phyloP scores from a whole-genome alignment of 306 rosid genomes.

The Trifolium dubium region DNA sequence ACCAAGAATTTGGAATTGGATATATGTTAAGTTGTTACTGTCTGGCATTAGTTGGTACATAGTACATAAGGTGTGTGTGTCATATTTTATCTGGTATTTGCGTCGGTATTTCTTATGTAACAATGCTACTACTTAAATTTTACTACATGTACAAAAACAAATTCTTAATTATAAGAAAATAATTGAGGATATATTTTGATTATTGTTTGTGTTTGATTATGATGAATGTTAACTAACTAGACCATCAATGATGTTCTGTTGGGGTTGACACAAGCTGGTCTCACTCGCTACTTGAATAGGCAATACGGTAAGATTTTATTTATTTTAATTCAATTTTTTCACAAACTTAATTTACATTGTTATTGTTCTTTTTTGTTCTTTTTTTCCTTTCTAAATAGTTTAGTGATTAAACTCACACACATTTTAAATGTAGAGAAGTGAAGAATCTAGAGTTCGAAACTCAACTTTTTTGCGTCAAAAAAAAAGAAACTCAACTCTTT shows the following conservation, averaged over 20 bases:
- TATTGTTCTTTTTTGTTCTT: background rate
- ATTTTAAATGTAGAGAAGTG: too few relatives aligned
- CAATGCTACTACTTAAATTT: background rate
- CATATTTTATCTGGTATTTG: too few relatives aligned
- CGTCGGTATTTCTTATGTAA: background rate
- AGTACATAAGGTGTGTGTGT: too few relatives aligned
- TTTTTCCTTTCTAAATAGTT: too few relatives aligned
- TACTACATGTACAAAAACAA: background rate
- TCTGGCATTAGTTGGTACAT: too few relatives aligned
- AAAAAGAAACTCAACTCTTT: too few relatives aligned
- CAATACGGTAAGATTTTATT: constrained; percentile 49
- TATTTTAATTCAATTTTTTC: background rate
- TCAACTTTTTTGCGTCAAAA: too few relatives aligned
- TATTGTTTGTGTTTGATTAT: background rate
- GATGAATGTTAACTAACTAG: constrained; percentile 41
- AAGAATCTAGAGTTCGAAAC: too few relatives aligned
- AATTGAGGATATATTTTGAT: background rate
- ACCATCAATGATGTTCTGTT: constrained; percentile 69
- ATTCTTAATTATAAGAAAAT: background rate
- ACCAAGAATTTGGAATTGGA: too few relatives aligned
- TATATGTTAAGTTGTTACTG: too few relatives aligned
- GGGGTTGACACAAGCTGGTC: constrained; percentile 73
- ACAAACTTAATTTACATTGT: background rate
- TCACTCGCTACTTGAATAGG: constrained; percentile 54
- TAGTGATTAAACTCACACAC: too few relatives aligned